phyloP scores from a whole-genome alignment of 1,139 yeast species.

The Pichia sp. region DNA sequence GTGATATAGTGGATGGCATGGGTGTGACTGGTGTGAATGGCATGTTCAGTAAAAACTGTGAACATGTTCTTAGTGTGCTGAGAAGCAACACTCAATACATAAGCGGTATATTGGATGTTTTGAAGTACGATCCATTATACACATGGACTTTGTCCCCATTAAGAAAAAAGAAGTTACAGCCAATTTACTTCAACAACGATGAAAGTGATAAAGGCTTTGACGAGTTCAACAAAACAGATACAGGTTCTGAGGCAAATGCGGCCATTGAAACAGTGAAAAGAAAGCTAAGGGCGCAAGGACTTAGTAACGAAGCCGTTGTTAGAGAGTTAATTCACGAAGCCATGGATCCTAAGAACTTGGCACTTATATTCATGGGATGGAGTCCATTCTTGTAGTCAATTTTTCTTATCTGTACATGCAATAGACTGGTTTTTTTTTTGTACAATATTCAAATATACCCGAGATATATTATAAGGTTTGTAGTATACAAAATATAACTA shows the following conservation, averaged over 20 bases:
- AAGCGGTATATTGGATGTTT: slow-evolving; percentile 75
- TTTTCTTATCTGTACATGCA: neutral
- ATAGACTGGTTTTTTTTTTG: neutral
- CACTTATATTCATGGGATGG: slow-evolving; percentile 84
- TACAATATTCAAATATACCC: neutral
- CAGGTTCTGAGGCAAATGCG: slow-evolving; percentile 72
- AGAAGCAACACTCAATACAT: slow-evolving; percentile 66
- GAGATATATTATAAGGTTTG: neutral
- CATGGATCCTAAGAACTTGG: slow-evolving; percentile 58
- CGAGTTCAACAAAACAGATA: slow-evolving; percentile 36
- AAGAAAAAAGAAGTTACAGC: slow-evolving; percentile 53
- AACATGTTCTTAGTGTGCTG: slow-evolving; percentile 65
- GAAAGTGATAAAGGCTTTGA: slow-evolving; percentile 75
- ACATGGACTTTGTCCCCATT: slow-evolving; percentile 83
- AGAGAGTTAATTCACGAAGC: slow-evolving; percentile 80
- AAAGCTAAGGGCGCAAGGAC: slow-evolving; percentile 60
- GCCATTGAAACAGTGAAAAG: slow-evolving; percentile 71
- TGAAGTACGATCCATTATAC: slow-evolving; percentile 89
- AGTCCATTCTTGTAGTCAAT: slow-evolving; percentile 45
- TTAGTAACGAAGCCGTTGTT: slow-evolving; percentile 81
- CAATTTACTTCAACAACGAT: slow-evolving; percentile 34
- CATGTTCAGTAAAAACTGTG: slow-evolving; percentile 65
- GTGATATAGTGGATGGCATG: slow-evolving; percentile 90
- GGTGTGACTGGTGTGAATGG: slow-evolving; percentile 84
- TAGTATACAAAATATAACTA: neutral